A percentile compares a stretch with the other conserved stretches of the same genome.
phyloP scores from a whole-genome alignment of 1,139 yeast genomes.

The Taphrina confusa region DNA sequence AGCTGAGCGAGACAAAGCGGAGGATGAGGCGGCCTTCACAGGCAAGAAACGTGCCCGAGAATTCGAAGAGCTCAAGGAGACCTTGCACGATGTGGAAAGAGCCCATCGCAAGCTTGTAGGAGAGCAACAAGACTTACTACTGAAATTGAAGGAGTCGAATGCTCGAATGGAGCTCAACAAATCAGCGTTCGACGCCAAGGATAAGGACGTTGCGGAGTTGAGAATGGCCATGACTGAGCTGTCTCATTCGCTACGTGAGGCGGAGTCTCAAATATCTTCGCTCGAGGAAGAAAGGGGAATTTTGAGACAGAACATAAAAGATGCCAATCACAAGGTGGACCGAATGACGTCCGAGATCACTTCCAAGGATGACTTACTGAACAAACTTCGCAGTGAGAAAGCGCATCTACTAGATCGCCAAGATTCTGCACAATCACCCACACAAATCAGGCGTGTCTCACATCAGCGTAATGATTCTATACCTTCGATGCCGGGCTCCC shows the following conservation, averaged over 20 bases:
- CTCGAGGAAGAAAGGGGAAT: conserved; percentile 44
- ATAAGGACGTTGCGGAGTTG: conserved; percentile 38
- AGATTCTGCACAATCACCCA: conserved; percentile 15
- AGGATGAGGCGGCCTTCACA: conserved; percentile 55
- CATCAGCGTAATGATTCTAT: background rate
- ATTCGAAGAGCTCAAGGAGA: conserved; percentile 47
- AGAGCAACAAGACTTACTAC: conserved; percentile 42
- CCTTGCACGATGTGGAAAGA: conserved; percentile 44
- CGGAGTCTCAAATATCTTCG: conserved; percentile 45
- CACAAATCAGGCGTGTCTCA: background rate
- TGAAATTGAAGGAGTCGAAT: conserved; percentile 40
- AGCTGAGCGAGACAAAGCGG: conserved; percentile 64
- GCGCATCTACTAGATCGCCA: conserved; percentile 20
- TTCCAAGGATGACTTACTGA: conserved; percentile 25
- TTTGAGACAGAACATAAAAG: conserved; percentile 47
- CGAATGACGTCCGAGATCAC: conserved; percentile 52
- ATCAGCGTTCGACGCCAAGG: conserved; percentile 33
- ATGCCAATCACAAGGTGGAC: conserved; percentile 46
- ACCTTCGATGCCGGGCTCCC: conserved; percentile 3
- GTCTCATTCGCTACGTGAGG: conserved; percentile 30
- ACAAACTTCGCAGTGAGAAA: conserved; percentile 6
- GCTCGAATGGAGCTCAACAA: conserved; percentile 42
- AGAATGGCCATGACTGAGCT: conserved; percentile 40
- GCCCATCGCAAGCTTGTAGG: conserved; percentile 44
- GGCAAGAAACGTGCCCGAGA: conserved; percentile 57